phyloP scores from a whole-genome alignment of 352 stramenopile genomes.

The Globisporangium spiculum region DNA sequence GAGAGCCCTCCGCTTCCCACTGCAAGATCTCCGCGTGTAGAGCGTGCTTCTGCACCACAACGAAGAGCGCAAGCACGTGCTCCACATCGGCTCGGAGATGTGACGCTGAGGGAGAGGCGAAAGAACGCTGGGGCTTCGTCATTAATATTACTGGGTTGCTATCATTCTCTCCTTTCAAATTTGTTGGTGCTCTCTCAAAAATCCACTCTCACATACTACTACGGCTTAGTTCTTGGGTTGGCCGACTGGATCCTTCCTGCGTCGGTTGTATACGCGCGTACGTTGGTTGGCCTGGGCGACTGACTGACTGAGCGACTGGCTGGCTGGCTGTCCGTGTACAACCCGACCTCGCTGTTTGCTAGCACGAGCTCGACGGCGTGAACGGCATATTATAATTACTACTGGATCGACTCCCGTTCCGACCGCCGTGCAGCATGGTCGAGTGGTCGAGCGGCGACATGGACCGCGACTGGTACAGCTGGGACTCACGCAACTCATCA shows the following conservation, averaged over 20 bases:
- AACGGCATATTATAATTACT: slow-evolving; percentile 9
- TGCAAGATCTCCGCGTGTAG: slow-evolving; percentile 7
- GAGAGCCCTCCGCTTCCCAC: background rate
- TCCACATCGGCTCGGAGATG: slow-evolving; percentile 11
- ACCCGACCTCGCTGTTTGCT: background rate
- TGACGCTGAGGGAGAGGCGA: background rate
- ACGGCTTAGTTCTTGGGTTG: background rate
- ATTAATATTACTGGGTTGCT: slow-evolving; percentile 12
- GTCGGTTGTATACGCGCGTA: slow-evolving; percentile 4
- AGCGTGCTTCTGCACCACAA: slow-evolving; percentile 6
- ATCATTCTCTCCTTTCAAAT: background rate
- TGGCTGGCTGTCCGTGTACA: background rate
- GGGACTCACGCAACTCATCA: slow-evolving; percentile 27
- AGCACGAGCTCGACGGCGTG: slow-evolving; percentile 17
- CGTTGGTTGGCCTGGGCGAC: background rate
- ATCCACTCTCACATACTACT: slow-evolving; percentile 12
- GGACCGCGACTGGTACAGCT: slow-evolving; percentile 6
- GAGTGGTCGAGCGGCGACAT: slow-evolving; percentile 12
- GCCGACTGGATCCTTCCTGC: background rate
- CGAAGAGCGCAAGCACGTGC: background rate
- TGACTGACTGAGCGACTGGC: background rate
- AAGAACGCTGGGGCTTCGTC: background rate
- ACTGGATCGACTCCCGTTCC: slow-evolving; percentile 2
- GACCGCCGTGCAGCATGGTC: background rate
- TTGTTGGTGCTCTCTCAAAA: slow-evolving; percentile 5